A percentile compares a stretch with the other conserved stretches of the same genome.
Evolutionary conservation across 2,329 filamentous ascomycete species (phyloP).

Genomic region (Phyllosticta citrichinensis): DNA sequence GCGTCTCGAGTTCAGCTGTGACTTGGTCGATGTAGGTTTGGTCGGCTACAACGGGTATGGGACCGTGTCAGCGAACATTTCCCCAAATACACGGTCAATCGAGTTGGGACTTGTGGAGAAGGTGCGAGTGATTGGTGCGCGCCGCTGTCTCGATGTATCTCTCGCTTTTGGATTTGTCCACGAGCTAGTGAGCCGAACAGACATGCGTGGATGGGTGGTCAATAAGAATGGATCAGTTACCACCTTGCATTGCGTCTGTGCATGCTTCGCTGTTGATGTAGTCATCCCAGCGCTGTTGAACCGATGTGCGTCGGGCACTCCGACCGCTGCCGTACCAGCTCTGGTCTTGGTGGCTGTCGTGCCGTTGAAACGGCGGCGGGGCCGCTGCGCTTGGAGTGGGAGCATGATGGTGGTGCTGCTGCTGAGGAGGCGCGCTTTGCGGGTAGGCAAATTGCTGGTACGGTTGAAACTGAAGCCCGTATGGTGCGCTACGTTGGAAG

Average conservation of each 20-base stretch:
- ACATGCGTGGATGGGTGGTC: background rate
- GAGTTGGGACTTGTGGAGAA: background rate
- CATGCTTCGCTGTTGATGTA: slow-evolving; percentile 8
- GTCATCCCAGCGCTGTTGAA: slow-evolving; percentile 8
- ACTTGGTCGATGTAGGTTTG: slow-evolving; percentile 3
- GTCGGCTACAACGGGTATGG: background rate
- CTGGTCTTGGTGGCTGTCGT: background rate
- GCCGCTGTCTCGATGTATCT: background rate
- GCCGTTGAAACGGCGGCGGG: background rate
- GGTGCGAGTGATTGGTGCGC: background rate
- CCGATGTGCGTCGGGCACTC: background rate
- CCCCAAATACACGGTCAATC: background rate
- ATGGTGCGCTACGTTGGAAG: background rate
- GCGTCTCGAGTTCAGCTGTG: slow-evolving; percentile 4
- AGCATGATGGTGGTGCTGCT: background rate
- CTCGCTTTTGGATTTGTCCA: background rate
- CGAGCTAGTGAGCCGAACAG: background rate
- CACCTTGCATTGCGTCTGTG: slow-evolving; percentile 6
- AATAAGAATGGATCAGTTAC: background rate
- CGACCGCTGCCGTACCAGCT: background rate
- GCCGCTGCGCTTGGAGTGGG: background rate
- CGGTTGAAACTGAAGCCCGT: background rate
- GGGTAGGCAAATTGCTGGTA: background rate
- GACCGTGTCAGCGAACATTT: background rate
- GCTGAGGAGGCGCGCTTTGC: background rate